These are phyloP conservation scores for Exophiala aquamarina DNA, from an alignment of 2,329 filamentous ascomycete genomes.

Conservation along the genomic window DNA sequence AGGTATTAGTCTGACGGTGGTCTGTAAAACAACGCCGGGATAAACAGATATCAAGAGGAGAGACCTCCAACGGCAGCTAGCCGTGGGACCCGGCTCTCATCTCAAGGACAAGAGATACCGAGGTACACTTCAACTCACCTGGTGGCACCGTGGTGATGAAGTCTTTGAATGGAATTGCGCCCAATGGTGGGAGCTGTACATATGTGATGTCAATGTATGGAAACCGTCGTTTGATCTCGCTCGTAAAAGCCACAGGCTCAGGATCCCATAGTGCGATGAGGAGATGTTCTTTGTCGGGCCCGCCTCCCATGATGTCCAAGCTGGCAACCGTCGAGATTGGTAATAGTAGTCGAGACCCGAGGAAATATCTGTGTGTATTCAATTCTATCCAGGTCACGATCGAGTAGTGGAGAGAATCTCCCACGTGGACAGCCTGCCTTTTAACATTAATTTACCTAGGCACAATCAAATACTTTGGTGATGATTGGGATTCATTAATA, in stretches of 20 bases:
- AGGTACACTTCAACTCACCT: constrained; percentile 16
- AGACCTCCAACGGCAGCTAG: too few species aligned
- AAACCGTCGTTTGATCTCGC: constrained; percentile 42
- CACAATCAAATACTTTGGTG: too few species aligned
- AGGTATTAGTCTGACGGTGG: constrained; percentile 13
- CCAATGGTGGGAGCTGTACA: constrained; percentile 30
- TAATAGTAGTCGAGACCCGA: too few species aligned
- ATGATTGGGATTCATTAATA: too few species aligned
- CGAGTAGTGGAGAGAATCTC: too few species aligned
- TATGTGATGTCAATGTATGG: constrained; percentile 49
- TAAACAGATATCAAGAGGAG: too few species aligned
- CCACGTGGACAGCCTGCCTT: too few species aligned
- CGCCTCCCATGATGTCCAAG: constrained; percentile 45
- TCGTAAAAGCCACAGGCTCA: constrained; percentile 40
- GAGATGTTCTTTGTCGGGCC: constrained; percentile 40
- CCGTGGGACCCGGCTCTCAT: too few species aligned
- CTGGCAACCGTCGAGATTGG: constrained; percentile 2
- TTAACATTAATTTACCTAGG: too few species aligned
- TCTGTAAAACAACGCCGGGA: too few species aligned
- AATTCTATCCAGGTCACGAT: too few species aligned
- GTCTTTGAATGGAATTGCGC: constrained; percentile 2
- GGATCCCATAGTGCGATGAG: constrained; percentile 45
- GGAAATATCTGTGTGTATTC: too few species aligned
- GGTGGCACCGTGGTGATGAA: constrained; percentile 21
- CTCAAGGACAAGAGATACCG: background rate